Evolutionary conservation across 345 rosid genomes (phyloP).

Genomic region (Rhizophora apiculata): DNA sequence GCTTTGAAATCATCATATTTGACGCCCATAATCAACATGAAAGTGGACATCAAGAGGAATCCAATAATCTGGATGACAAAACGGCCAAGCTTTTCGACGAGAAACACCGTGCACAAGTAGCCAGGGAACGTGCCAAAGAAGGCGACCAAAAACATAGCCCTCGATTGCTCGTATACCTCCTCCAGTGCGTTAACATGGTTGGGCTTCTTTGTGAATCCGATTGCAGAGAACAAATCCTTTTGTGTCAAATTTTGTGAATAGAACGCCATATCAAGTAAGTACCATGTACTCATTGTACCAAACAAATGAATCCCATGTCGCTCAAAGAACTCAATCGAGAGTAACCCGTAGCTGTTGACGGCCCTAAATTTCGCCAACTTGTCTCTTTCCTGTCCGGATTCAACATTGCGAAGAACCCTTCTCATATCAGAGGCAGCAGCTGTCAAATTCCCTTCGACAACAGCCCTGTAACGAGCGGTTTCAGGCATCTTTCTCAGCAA

Average conservation of each 20-base stretch:
- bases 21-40: constrained; percentile 45
- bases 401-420: constrained; percentile 40
- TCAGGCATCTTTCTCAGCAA: constrained; percentile 67
- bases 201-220: constrained; percentile 22
- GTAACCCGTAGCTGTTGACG: constrained; percentile 24
- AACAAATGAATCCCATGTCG: constrained; percentile 49
- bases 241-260: constrained; percentile 54
- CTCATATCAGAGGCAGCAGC: constrained; percentile 56
- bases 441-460: constrained; percentile 40
- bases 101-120: constrained; percentile 51
- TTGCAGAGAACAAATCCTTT: constrained; percentile 49
- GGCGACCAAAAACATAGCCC: constrained; percentile 51
- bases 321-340: constrained; percentile 35
- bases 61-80: constrained; percentile 45
- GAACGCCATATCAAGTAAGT: constrained; percentile 53
- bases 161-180: constrained; percentile 43
- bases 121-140: constrained; percentile 54
- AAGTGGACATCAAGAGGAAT: constrained; percentile 57
- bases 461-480: constrained; percentile 54
- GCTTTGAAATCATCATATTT: constrained; percentile 31
- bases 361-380: constrained; percentile 25
- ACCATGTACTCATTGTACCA: constrained; percentile 50
- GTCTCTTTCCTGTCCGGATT: constrained; percentile 22
- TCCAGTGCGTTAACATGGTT: constrained; percentile 18
- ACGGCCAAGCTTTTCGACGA: constrained; percentile 51